Base-by-base conservation (phyloP, 2,329 filamentous ascomycete genomes). In the Pseudopithomyces maydicus region DNA sequence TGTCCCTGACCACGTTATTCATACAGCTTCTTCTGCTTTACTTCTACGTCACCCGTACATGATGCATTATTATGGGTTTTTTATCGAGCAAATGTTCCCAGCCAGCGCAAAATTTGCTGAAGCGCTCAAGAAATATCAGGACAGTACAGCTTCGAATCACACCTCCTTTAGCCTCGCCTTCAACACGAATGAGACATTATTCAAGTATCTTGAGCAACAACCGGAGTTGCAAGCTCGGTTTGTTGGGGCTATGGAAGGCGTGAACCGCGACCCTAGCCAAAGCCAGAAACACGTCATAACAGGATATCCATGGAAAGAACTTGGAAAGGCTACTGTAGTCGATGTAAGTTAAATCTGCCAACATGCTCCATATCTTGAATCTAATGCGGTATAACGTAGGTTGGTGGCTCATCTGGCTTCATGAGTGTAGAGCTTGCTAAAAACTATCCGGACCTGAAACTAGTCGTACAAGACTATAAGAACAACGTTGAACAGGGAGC, bases 401-500 rank as follows among this genome's bases (percentile, higher is more conserved):
- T 51, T 17, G 47, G 47, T 35, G 47, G 47, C 35, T 39, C 47
- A 39, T 51, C 47, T 19, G 47, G 47, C 47, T 51, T 51, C 47
- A 51, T 51, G 47, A 39, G 35, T 29, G 36, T 51, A 39, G 19
- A n/a, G 14, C 47, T 51, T 12, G 47, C 47, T 15, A 39, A 51
- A 23, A n/a, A 17, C 2, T 23, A 51, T 32, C 47, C 47, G 15
- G 41, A 51, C 22, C 47, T 51, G 12, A 23, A 22, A 26, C 7
- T 51, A 14, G 22, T 42, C 5, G 47, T 51, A 12, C 33, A 51
- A 41, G 47, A 51, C 19, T 51, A 51, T 33, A 51, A 51, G 36
- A n/a, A 51, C 33, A 51, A n/a, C 12, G 35, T 51, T 6, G 47
- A 51, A 22, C 14, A 51, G 15, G 63, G 61, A 60, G 46, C 64